Conservation (phyloP, 371 early-diverging fungal species). For the Neoconidiobolus thromboides region DNA sequence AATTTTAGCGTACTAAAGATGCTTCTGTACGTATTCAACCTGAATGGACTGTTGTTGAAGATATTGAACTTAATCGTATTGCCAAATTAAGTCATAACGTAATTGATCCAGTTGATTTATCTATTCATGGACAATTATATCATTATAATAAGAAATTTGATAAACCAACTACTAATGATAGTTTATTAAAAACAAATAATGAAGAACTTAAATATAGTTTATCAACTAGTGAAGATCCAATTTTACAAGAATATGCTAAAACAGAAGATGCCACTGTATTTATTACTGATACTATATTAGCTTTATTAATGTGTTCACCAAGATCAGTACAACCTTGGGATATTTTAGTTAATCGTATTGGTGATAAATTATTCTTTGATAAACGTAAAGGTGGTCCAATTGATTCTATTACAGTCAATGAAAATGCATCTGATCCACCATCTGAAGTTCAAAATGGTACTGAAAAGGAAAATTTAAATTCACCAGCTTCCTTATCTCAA, state of each 20-base stretch:
- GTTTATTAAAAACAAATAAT: conserved; percentile 40
- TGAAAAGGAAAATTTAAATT: conserved; percentile 81
- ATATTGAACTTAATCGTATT: conserved; percentile 80
- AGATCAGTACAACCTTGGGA: conserved; percentile 93
- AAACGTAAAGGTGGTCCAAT: conserved; percentile 67
- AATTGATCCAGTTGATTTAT: conserved; percentile 56
- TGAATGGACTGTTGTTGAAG: conserved; percentile 87
- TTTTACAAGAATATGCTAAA: conserved; percentile 44
- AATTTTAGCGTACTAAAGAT: conserved; percentile 47
- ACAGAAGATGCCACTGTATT: conserved; percentile 54
- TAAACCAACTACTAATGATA: conserved; percentile 61
- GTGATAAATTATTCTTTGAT: conserved; percentile 74
- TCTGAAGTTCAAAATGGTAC: conserved; percentile 27
- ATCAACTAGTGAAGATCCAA: conserved; percentile 63
- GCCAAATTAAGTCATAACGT: conserved; percentile 62
- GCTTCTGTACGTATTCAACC: conserved; percentile 70
- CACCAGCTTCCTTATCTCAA: conserved; percentile 57
- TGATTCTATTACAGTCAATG: conserved; percentile 63
- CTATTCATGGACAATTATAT: conserved; percentile 45
- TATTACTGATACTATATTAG: conserved; percentile 76
- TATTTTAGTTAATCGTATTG: conserved; percentile 72
- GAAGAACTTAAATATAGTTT: conserved; percentile 53
- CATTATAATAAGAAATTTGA: conserved; percentile 74
- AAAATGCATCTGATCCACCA: conserved; percentile 85
- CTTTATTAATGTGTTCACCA: conserved; percentile 81